These are phyloP conservation scores for Phalaenopsis hybrid DNA, from an alignment of 116 monocot species.

Conservation along the genomic window DNA sequence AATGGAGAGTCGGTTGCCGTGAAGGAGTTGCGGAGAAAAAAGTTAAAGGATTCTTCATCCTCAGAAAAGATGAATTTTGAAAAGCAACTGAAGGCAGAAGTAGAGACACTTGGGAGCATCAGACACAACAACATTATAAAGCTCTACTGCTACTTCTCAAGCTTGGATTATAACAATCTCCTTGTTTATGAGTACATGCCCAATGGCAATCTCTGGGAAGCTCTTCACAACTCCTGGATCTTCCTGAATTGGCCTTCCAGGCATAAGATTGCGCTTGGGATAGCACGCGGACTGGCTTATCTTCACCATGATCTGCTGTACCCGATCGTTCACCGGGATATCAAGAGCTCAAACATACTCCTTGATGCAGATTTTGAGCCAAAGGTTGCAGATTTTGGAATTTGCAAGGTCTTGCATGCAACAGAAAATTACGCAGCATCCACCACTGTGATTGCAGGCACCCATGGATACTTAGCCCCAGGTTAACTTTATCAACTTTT, in stretches of 20 bases:
- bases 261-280: slow-evolving; percentile 60
- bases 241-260: slow-evolving; percentile 71
- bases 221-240: slow-evolving; percentile 49
- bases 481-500: slow-evolving; percentile 27
- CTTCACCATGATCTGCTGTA: slow-evolving; percentile 78
- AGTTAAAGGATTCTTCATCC: slow-evolving; percentile 19
- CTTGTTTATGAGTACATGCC: slow-evolving; percentile 97
- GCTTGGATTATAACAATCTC: slow-evolving; percentile 52
- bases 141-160: slow-evolving; percentile 88
- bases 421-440: slow-evolving; percentile 44
- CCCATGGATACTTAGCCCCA: slow-evolving; percentile 93
- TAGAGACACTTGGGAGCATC: slow-evolving; percentile 82
- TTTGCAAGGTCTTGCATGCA: slow-evolving; percentile 83
- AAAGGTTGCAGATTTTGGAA: slow-evolving; percentile 93
- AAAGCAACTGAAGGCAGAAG: slow-evolving; percentile 70
- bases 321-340: slow-evolving; percentile 83
- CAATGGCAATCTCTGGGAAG: slow-evolving; percentile 93
- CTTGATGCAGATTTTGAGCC: slow-evolving; percentile 85
- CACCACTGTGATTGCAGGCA: slow-evolving; percentile 71
- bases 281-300: slow-evolving; percentile 82
- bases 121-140: slow-evolving; percentile 98
- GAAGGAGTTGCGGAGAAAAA: slow-evolving; percentile 69
- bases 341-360: slow-evolving; percentile 91
- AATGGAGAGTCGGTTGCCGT: slow-evolving; percentile 79
- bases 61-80: slow-evolving; percentile 24